Base-by-base conservation (phyloP, 1,139 yeast species). In the Trichomonascaceae sp. region DNA sequence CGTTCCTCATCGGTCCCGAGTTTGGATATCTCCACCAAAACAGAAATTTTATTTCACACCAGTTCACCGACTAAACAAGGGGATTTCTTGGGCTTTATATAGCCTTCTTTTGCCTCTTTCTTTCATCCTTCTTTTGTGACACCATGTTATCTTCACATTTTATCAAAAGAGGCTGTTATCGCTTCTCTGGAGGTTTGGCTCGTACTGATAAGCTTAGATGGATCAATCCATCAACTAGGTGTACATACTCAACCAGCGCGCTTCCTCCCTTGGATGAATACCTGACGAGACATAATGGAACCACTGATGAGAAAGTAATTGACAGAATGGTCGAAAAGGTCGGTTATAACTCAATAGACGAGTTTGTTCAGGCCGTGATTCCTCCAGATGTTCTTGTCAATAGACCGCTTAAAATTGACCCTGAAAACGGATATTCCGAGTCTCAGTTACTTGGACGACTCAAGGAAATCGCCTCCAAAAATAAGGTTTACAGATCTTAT, bases 251-350 rank as follows among this genome's bases (percentile, higher is more conserved):
- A 18, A 48, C 50, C 1, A 19, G 13, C 19, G 59, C 62, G 17
- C 45, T 60, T 56, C 58, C 55, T 17, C 77, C 79, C 12, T 74
- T 88, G 56, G 99, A 93, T 68, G 85, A 95, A 1, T 93, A 91
- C 70, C 81, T 88, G 51, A 81, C 95, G 68, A 87, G 98, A 65
- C 99, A 93, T 73, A 76, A 90, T 58, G 99, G 99, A 15, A 95
- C 97, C 19, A 57, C 61, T n/a, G 77, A 81, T 18, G 82, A 87
- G 0, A 67, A 64, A 0, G 82, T 87, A 58, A 86, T 86, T 27
- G 66, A 73, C 17, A 68, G 71, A 32, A 88, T 91, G 96, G 78
- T 93, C 57, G 59, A 70, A 6, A 72, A 78, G 9, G 76, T 91
- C 53, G 93, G 91, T 3, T 83, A 84, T 69, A 63, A 72, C 1